These are phyloP conservation scores for Dillenia turbinata DNA, from an alignment of 164 flowering plant genomes.

Conservation along the genomic window DNA sequence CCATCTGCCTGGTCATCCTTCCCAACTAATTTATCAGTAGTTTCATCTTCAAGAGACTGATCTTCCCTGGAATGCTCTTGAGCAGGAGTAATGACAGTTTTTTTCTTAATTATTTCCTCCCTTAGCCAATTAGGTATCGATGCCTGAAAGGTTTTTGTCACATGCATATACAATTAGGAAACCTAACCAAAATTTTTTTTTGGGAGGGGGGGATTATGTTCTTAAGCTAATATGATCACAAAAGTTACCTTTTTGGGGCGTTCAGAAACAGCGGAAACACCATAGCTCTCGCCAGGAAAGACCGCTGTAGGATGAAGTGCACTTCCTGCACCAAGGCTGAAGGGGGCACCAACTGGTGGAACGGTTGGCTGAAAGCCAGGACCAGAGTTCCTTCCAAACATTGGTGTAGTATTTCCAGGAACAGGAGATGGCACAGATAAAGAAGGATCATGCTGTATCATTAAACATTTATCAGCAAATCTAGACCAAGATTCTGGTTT, in stretches of 20 bases:
- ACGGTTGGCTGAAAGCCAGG: conserved; percentile 51
- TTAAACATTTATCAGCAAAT: conserved; percentile 16
- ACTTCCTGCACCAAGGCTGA: conserved; percentile 44
- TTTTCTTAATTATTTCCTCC: conserved; percentile 92
- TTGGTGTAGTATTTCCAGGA: conserved; percentile 50
- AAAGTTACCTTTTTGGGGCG: conserved; percentile 86
- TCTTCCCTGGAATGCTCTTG: conserved; percentile 43
- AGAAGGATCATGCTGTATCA: conserved; percentile 65
- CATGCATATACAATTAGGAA: conserved; percentile 1
- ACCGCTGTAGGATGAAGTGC: conserved; percentile 49
- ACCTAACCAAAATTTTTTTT: background rate
- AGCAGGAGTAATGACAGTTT: conserved; percentile 54
- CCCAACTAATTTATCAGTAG: conserved; percentile 36
- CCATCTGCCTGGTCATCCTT: conserved; percentile 57
- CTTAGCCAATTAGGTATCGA: conserved; percentile 96
- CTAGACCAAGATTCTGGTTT: background rate
- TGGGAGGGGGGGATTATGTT: background rate
- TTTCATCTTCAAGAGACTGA: conserved; percentile 52
- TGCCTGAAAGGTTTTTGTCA: conserved; percentile 46
- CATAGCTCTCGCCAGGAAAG: conserved; percentile 68
- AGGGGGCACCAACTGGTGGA: conserved; percentile 43
- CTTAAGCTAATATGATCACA: background rate
- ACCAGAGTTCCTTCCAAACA: conserved; percentile 60
- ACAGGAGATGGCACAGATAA: conserved; percentile 41
- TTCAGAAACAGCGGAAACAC: conserved; percentile 51